Evolutionary conservation across 352 stramenopile species (phyloP).

Genomic region (Thalassiosira exigua): DNA sequence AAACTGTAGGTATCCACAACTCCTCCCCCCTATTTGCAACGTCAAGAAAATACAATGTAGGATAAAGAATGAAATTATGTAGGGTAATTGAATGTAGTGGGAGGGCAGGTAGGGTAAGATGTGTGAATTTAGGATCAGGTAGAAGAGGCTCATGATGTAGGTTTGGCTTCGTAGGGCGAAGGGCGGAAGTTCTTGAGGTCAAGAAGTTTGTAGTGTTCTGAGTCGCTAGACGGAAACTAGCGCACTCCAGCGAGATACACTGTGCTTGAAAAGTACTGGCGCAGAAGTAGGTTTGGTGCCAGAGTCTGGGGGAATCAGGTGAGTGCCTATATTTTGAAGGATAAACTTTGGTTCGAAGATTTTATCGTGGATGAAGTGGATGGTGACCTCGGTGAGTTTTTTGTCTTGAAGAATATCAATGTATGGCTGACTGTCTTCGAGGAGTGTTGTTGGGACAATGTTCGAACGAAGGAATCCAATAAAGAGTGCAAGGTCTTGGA

Average conservation of each 20-base stretch:
- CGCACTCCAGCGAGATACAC: slow-evolving; percentile 8
- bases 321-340: background rate
- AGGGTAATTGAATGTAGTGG: background rate
- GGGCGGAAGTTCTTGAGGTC: background rate
- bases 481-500: slow-evolving; percentile 7
- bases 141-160: background rate
- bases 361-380: slow-evolving; percentile 18
- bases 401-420: slow-evolving; percentile 28
- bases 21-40: slow-evolving; percentile 11
- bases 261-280: background rate
- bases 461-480: background rate
- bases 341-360: background rate
- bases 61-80: background rate
- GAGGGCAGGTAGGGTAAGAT: background rate
- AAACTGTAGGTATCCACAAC: slow-evolving; percentile 7
- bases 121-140: background rate
- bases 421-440: slow-evolving; percentile 33
- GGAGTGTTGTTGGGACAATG: background rate
- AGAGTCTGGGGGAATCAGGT: slow-evolving; percentile 11
- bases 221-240: slow-evolving; percentile 5
- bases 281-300: slow-evolving; percentile 16
- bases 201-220: slow-evolving; percentile 16
- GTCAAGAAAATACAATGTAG: slow-evolving; percentile 1
- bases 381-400: slow-evolving; percentile 28
- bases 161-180: background rate